Evolutionary conservation across 352 stramenopile species (phyloP), one percentile per base, ranked within the genome.

Genomic region (Phytopythium delawarense): DNA sequence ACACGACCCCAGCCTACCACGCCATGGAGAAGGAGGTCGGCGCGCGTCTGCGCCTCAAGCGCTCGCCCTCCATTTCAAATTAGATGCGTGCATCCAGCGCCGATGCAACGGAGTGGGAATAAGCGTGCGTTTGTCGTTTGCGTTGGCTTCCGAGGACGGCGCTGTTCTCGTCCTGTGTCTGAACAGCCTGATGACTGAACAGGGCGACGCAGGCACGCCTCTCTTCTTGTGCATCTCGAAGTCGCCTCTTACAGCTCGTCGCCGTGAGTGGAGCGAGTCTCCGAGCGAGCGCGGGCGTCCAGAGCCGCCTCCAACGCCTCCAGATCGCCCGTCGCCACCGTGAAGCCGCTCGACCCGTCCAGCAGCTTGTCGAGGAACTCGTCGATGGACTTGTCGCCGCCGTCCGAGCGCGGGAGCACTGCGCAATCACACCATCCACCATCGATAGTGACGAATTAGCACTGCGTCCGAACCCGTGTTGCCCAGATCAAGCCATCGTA

Each of bases 11-110:
- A 13, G 84, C 84, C 8, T 93, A 91, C 66, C 68, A 71, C 54
- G 84, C 82, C 32, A 93, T 93, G 78, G 71, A 90, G 49, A 69
- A 74, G 15, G 84, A 93, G 59, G 82, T 92, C 35, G 81, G 78
- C 45, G 89, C 84, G 52, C 75, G 76, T 23, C 69, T 91, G 64
- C 81, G 81, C 37, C 83, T 89, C 51, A 72, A 81, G 60, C 78
- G 79, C 2, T 86, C 75, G 55, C 49, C 70, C 32, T 89, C 75
- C 32, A 78, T 84, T 37, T 85, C 76, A 21, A 75, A 70, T 40
- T 83, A 80, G 46, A 50, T 30, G 44, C 44, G 44, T 30, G 20
- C 44, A 9, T 8, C 20, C 16, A 7, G 20, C 42, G 42, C 42
- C 18, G 42, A 7, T 11, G 20, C 18, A 23, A 15, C 45, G 45